Evolutionary conservation across 148 eudicot species (phyloP), one percentile per base, ranked within the genome.

Genomic region (Dianthus caryophyllus): DNA sequence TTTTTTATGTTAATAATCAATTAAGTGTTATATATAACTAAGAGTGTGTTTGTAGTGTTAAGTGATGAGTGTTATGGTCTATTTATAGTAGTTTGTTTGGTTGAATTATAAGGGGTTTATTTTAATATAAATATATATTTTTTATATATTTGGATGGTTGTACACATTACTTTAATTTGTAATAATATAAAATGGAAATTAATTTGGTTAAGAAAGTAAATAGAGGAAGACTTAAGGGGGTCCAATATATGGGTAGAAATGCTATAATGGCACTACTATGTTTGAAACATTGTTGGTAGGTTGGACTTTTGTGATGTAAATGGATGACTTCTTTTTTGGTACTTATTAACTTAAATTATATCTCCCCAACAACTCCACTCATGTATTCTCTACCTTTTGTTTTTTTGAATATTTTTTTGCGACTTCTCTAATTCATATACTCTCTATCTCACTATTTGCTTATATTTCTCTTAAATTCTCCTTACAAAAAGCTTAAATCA

Each of bases 301-400:
- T 26, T 4, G 50, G 66, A 63, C 51, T 63, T 61, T 22, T 43
- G 66, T 25, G 18, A 63, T 63, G 66, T 63, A 63, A 63, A 63
- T 63, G 47, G 20, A 8, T 13, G 66, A 63, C 66, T 46, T 44
- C 66, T 63, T 44, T 46, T 63, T 63, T 63, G 66, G 53, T 33
- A 2, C 33, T 12, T 43, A 21, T 63, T n/a, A 16, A 44, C 52
- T 63, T 63, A 43, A 63, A 46, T n/a, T 63, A 25, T 24, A 43
- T 16, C 33, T 17, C 52, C n/a, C 62, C 66, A 63, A 63, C 66
- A 63, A 63, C 66, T 63, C 66, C 66, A 63, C 66, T 44, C 33
- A 63, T 33, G 18, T 6, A 14, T 29, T n/a, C 29, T 57, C 2
- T 57, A 16, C 29, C 62, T 15, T 2, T 0, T 56, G 10, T 30